phyloP scores from a whole-genome alignment of 83 land plant genomes.

The Picea mariana region DNA sequence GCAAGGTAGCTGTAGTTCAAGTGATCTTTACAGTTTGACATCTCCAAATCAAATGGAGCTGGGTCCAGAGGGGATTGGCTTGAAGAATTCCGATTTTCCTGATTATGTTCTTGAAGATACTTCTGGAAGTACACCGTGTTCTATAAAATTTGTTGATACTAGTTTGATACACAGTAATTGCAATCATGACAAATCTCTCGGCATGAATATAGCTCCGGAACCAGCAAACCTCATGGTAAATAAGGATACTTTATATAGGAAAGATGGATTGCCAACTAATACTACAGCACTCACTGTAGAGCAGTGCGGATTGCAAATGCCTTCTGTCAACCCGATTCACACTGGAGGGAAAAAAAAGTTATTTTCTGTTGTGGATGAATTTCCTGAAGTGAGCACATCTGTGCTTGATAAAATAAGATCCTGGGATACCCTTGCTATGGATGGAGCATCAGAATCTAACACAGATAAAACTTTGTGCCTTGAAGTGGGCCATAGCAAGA shows the following conservation, averaged over 20 bases:
- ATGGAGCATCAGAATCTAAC: slow-evolving; percentile 7
- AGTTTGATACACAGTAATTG: neutral
- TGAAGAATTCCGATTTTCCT: slow-evolving; percentile 9
- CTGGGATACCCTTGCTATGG: slow-evolving; percentile 12
- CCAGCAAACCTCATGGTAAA: neutral
- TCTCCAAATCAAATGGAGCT: slow-evolving; percentile 1
- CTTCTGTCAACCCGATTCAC: neutral
- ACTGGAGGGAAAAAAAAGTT: neutral
- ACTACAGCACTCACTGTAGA: neutral
- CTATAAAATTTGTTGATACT: slow-evolving; percentile 20
- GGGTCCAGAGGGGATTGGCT: neutral
- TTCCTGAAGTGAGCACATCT: slow-evolving; percentile 1
- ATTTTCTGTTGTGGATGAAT: neutral
- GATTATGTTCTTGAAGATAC: slow-evolving; percentile 16
- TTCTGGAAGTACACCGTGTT: slow-evolving; percentile 24
- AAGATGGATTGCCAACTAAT: neutral
- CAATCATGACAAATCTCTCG: neutral
- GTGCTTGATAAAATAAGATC: slow-evolving; percentile 19
- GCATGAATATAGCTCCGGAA: neutral
- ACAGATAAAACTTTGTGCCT: slow-evolving; percentile 20
- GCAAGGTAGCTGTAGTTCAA: slow-evolving; percentile 5
- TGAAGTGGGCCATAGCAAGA: slow-evolving; percentile 6
- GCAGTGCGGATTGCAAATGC: neutral
- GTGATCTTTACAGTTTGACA: neutral
- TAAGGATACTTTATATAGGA: slow-evolving; percentile 2